Percentiles rank a stretch among this genome's conserved stretches.
phyloP scores from a whole-genome alignment of 176 grass and related monocot genomes.

The Pharus latifolius region DNA sequence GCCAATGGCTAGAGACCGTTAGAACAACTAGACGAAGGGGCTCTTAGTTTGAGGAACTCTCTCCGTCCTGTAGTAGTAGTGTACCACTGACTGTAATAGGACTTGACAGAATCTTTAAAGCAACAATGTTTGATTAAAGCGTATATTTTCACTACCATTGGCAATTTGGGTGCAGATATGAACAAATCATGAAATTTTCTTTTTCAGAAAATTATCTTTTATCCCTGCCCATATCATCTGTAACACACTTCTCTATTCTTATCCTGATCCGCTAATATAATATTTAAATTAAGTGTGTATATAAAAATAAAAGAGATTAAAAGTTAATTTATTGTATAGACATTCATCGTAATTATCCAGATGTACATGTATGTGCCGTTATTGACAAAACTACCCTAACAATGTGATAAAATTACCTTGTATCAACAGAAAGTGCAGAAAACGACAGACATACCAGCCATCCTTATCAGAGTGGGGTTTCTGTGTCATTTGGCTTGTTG shows the following conservation, averaged over 20 bases:
- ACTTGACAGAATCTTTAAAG: background rate
- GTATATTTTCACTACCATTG: background rate
- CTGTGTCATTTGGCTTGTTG: slow-evolving; percentile 15
- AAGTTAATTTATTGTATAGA: too few species aligned
- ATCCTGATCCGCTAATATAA: too few species aligned
- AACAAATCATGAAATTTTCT: background rate
- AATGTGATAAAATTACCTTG: too few species aligned
- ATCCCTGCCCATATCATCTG: too few species aligned
- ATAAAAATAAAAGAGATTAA: too few species aligned
- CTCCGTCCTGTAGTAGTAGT: background rate
- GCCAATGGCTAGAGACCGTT: slow-evolving; percentile 11
- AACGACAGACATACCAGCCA: slow-evolving; percentile 7
- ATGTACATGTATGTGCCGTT: too few species aligned
- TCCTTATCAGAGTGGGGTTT: background rate
- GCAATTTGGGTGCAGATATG: background rate
- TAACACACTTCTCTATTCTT: too few species aligned
- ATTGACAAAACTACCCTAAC: too few species aligned
- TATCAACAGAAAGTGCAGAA: background rate
- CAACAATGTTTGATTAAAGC: background rate
- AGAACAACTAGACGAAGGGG: slow-evolving; percentile 10
- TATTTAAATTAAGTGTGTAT: too few species aligned
- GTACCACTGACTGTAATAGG: slow-evolving; percentile 1
- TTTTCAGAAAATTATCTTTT: too few species aligned
- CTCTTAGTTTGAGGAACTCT: slow-evolving; percentile 26
- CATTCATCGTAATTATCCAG: too few species aligned